A percentile compares a stretch with the other conserved stretches of the same genome.
Evolutionary conservation across 768 basidiomycete genomes (phyloP).

Genomic region (Podaxis sp.): DNA sequence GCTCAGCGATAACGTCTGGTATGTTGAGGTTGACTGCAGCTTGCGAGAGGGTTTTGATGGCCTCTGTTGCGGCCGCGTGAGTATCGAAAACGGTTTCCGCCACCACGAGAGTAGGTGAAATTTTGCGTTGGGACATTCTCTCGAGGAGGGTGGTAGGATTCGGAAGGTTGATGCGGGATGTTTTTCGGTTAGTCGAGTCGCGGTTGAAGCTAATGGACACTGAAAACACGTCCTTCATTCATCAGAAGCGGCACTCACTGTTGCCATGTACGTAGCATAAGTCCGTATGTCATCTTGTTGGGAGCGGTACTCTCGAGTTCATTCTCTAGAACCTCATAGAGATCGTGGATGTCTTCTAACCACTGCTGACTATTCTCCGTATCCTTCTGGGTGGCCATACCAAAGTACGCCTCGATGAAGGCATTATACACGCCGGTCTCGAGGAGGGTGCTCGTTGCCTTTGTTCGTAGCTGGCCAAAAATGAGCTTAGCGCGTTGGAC

Average conservation of each 20-base stretch:
- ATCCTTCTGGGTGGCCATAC: conserved; percentile 50
- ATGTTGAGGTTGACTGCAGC: conserved; percentile 33
- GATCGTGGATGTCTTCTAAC: conserved; percentile 55
- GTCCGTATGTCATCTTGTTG: conserved; percentile 58
- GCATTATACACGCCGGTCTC: conserved; percentile 58
- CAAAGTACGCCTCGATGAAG: conserved; percentile 61
- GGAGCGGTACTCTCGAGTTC: conserved; percentile 44
- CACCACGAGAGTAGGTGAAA: conserved; percentile 48
- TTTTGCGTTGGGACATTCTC: conserved; percentile 42
- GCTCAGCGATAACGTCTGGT: conserved; percentile 10
- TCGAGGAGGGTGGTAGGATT: conserved; percentile 33
- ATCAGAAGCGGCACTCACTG: conserved; percentile 33
- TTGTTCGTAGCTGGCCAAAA: conserved; percentile 56
- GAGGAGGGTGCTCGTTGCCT: conserved; percentile 24
- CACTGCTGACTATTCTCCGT: conserved; percentile 42
- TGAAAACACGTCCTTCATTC: not conserved
- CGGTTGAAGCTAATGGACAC: conserved; percentile 30
- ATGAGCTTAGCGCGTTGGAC: conserved; percentile 71
- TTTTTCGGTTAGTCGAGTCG: conserved; percentile 22
- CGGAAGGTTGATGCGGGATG: conserved; percentile 14
- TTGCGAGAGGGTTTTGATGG: conserved; percentile 53
- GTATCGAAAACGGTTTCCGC: conserved; percentile 52
- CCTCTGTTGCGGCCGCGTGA: conserved; percentile 49
- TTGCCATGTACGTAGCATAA: conserved; percentile 57
- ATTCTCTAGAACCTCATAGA: conserved; percentile 56